Percentiles rank a stretch among this genome's conserved stretches.
phyloP scores from a whole-genome alignment of 768 basidiomycete genomes.

The Pisolithus albus region DNA sequence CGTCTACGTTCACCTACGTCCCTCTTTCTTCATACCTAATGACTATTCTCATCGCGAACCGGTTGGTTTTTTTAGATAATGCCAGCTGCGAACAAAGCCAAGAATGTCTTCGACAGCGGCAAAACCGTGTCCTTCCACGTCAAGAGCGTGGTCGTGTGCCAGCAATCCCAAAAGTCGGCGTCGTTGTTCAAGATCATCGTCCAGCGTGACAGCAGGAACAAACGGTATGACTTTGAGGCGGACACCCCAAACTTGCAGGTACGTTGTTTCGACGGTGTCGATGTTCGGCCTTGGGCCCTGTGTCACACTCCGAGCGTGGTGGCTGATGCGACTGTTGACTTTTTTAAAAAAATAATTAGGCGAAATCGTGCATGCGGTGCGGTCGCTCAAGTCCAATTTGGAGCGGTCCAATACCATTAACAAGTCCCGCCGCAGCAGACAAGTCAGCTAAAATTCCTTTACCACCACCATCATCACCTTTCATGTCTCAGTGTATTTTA shows the following conservation, averaged over 20 bases:
- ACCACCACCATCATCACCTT: neutral
- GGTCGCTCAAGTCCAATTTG: slow-evolving; percentile 52
- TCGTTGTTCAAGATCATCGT: slow-evolving; percentile 87
- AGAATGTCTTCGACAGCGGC: slow-evolving; percentile 80
- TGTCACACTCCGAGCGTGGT: neutral
- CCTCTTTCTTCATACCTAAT: neutral
- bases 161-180: slow-evolving; percentile 73
- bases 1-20: slow-evolving; percentile 78
- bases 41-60: slow-evolving; percentile 5
- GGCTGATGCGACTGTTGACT: neutral
- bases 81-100: slow-evolving; percentile 72
- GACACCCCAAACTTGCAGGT: slow-evolving; percentile 81
- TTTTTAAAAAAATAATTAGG: slow-evolving; percentile 28
- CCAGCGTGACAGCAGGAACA: slow-evolving; percentile 64
- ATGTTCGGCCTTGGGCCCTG: too few relatives aligned
- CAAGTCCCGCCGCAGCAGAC: slow-evolving; percentile 56
- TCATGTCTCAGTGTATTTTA: neutral
- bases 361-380: slow-evolving; percentile 74
- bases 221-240: slow-evolving; percentile 96
- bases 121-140: slow-evolving; percentile 93
- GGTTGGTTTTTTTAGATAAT: slow-evolving; percentile 59
- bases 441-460: slow-evolving; percentile 33
- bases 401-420: slow-evolving; percentile 61
- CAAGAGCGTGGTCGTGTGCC: slow-evolving; percentile 76
- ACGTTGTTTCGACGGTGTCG: slow-evolving; percentile 19